Evolutionary conservation across 441 rosid genomes (phyloP).

Genomic region (Aleurites moluccanus): DNA sequence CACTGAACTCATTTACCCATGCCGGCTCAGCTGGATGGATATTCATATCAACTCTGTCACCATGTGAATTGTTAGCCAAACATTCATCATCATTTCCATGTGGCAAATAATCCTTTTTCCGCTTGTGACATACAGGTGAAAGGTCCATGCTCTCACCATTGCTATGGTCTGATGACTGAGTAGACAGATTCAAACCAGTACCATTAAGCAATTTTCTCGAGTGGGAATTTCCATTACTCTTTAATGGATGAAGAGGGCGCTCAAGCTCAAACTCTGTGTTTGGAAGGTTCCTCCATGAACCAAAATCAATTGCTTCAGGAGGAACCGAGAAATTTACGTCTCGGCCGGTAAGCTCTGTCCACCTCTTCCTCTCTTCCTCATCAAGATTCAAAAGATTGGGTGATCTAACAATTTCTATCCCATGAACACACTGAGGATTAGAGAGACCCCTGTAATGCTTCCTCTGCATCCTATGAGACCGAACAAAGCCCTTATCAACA

Average conservation of each 20-base stretch:
- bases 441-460: conserved; percentile 93
- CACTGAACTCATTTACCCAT: conserved; percentile 66
- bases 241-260: conserved; percentile 43
- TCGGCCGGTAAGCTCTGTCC: conserved; percentile 83
- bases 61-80: conserved; percentile 35
- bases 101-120: conserved; percentile 59
- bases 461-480: conserved; percentile 95
- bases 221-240: conserved; percentile 41
- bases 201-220: conserved; percentile 64
- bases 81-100: conserved; percentile 54
- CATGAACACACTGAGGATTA: conserved; percentile 94
- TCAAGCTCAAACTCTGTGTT: conserved; percentile 69
- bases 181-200: conserved; percentile 62
- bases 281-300: conserved; percentile 81
- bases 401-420: conserved; percentile 64
- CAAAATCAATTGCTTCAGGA: conserved; percentile 74
- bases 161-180: conserved; percentile 62
- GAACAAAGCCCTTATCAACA: conserved; percentile 79
- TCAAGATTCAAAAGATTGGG: conserved; percentile 64
- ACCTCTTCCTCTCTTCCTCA: conserved; percentile 69
- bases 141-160: conserved; percentile 49
- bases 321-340: conserved; percentile 65
- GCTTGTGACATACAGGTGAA: conserved; percentile 47
- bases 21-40: conserved; percentile 50
- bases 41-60: conserved; percentile 59